These are phyloP conservation scores for Trametes cingulata DNA, from an alignment of 768 basidiomycete genomes.

Conservation along the genomic window DNA sequence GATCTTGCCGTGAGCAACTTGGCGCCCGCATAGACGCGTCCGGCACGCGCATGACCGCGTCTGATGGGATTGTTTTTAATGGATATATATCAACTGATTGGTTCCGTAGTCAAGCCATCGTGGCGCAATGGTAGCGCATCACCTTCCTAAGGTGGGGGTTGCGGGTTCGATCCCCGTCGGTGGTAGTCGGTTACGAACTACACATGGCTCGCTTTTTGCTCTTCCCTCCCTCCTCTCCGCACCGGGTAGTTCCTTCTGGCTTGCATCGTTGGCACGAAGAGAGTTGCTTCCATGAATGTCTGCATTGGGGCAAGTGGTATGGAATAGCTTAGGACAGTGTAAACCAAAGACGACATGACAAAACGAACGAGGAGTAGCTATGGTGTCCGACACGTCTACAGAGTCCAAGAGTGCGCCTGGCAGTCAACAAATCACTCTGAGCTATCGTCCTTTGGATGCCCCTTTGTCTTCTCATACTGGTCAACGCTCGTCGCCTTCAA, in stretches of 20 bases:
- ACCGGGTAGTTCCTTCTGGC: too few species aligned
- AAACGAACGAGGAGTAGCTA: background rate
- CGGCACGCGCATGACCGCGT: conserved; percentile 13
- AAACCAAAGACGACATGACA: background rate
- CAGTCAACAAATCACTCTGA: conserved; percentile 7
- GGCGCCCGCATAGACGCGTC: conserved; percentile 1
- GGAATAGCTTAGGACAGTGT: background rate
- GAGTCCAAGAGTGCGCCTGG: background rate
- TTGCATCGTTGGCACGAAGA: too few species aligned
- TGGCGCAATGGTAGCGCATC: conserved; percentile 39
- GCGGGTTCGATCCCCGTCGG: conserved; percentile 38
- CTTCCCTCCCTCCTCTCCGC: background rate
- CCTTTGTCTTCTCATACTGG: conserved; percentile 47
- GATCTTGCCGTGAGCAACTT: background rate
- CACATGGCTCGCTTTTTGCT: background rate
- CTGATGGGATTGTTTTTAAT: too few species aligned
- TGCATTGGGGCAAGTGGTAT: too few species aligned
- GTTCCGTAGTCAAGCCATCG: conserved; percentile 33
- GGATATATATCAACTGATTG: background rate
- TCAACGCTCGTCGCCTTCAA: conserved; percentile 49
- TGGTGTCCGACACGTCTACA: background rate
- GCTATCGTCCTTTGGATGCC: background rate
- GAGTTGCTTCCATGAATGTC: too few species aligned
- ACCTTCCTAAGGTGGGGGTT: conserved; percentile 39
- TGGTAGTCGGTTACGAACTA: conserved; percentile 24